Evolutionary conservation across 192 early-diverging fungal species (phyloP).

Genomic region (Glomus cerebriforme): DNA sequence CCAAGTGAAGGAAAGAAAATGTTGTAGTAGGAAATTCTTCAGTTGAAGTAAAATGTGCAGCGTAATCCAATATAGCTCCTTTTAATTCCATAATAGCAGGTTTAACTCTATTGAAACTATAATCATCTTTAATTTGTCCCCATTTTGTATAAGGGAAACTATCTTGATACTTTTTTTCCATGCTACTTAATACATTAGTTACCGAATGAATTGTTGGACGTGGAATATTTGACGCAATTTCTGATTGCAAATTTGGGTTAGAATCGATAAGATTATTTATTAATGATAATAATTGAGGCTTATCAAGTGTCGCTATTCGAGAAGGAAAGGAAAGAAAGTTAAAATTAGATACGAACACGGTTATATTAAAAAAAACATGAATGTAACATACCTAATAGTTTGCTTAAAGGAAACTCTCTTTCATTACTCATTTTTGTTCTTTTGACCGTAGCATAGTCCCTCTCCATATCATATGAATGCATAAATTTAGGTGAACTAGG

Average conservation of each 20-base stretch:
- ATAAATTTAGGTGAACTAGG: constrained; percentile 16
- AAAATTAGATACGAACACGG: neutral
- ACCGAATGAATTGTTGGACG: constrained; percentile 84
- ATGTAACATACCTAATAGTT: constrained; percentile 23
- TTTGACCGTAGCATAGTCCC: neutral
- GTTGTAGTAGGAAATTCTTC: constrained; percentile 76
- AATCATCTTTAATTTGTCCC: constrained; percentile 79
- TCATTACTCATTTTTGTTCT: constrained; percentile 15
- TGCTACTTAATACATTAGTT: constrained; percentile 58
- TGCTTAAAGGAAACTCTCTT: constrained; percentile 27
- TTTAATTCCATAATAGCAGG: constrained; percentile 72
- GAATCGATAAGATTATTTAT: constrained; percentile 71
- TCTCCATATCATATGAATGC: constrained; percentile 5
- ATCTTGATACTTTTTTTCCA: constrained; percentile 72
- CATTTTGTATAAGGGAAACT: constrained; percentile 87
- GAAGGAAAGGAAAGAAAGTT: neutral
- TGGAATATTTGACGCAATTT: constrained; percentile 76
- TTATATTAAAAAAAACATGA: neutral
- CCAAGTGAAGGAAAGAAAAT: constrained; percentile 82
- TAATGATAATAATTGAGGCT: constrained; percentile 73
- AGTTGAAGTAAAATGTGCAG: constrained; percentile 76
- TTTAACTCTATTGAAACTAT: constrained; percentile 85
- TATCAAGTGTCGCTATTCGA: constrained; percentile 57
- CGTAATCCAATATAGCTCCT: constrained; percentile 70
- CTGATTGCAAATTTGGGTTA: constrained; percentile 70